Base-by-base conservation (phyloP, 805 yeast species). In the Candida odintsovae region DNA sequence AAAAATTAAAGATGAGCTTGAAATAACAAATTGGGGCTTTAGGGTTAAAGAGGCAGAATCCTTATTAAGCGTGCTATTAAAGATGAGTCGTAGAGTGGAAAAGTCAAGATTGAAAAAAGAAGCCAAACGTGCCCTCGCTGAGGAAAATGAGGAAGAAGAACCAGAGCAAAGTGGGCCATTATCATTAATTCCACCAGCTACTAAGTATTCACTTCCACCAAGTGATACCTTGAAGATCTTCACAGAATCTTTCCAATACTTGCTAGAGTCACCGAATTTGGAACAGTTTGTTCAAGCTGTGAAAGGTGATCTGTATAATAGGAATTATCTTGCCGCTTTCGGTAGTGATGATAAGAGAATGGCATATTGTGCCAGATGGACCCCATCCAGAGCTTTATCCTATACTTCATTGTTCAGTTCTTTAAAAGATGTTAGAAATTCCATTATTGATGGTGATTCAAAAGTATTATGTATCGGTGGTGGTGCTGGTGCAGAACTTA, bases 401-500 rank as follows among this genome's bases (percentile, higher is more conserved):
- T 89, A 89, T 60, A 64, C 84, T 2, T 78, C 89, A 1, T 69
- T 89, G 20, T 82, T 88, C 54, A 70, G 79, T 1, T 68, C 76
- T 13, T 65, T 83, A 25, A 64, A 62, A 6, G 72, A 72, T 4
- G 62, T 80, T 10, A 59, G 64, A 38, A 61, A 65, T 3, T 35
- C 73, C 20, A 57, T 77, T n/a, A 41, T 53, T 6, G 18, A 50
- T 2, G 58, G 57, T 7, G 56, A 62, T 15, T 58, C 67, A 4
- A 63, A 71, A 7, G 76, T 82, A 0, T 61, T 88, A 31, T 77
- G 83, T 55, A 72, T 90, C 33, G 97, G 96, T 18, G 96, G 95
- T 21, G 97, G 97, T 31, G 96, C 96, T 0, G 87, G 92, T 5
- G 86, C 89, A 2, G 97, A 89, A 60, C 64, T 88, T 21, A 78